Conservation (phyloP, 2,329 filamentous ascomycete species). For the Neonectria faginata region DNA sequence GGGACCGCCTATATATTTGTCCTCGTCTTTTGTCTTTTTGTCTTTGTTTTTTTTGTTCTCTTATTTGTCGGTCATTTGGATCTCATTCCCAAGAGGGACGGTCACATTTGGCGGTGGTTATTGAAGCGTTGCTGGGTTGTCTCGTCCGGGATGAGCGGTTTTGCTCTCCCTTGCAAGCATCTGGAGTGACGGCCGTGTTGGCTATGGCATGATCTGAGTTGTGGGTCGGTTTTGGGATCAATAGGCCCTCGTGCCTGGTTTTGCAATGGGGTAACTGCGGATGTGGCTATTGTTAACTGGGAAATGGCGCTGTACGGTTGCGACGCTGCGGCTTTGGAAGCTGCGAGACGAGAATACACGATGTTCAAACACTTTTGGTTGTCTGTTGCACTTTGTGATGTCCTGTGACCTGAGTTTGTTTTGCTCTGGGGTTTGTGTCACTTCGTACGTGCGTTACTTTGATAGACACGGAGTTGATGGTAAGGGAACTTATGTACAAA, state of each 20-base stretch:
- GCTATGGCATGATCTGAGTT: slow-evolving; percentile 51
- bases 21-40: slow-evolving; percentile 40
- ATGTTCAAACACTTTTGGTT: slow-evolving; percentile 44
- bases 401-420: not conserved
- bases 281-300: slow-evolving; percentile 50
- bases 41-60: slow-evolving; percentile 32
- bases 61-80: slow-evolving; percentile 22
- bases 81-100: slow-evolving; percentile 25
- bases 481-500: not conserved
- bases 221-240: slow-evolving; percentile 49
- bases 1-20: slow-evolving; percentile 48
- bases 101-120: slow-evolving; percentile 38
- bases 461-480: not conserved
- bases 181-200: slow-evolving; percentile 46
- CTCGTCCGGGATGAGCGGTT: slow-evolving; percentile 42
- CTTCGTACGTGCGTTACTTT: not conserved
- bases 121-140: slow-evolving; percentile 47
- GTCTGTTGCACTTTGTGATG: slow-evolving; percentile 1
- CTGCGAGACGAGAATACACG: slow-evolving; percentile 55
- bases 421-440: not conserved
- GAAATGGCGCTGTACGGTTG: slow-evolving; percentile 50
- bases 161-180: slow-evolving; percentile 47
- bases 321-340: slow-evolving; percentile 47
- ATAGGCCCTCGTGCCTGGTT: slow-evolving; percentile 52
- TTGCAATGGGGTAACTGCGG: slow-evolving; percentile 50